Conservation (phyloP, 2,329 filamentous ascomycete genomes). For the Thermothelomyces thermophilus region DNA sequence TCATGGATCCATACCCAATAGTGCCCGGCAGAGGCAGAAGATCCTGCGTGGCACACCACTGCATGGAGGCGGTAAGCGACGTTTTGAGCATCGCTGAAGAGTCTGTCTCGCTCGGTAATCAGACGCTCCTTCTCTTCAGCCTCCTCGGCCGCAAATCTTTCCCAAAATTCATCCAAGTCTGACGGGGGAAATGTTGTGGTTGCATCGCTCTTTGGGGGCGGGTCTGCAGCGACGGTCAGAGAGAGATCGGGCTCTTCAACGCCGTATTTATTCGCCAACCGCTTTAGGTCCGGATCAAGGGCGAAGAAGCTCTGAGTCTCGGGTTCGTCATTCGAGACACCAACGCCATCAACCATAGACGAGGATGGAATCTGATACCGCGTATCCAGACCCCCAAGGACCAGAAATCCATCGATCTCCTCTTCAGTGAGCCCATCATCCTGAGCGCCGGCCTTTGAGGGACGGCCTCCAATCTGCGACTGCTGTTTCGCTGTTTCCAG, state of each 20-base stretch:
- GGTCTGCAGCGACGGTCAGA: neutral
- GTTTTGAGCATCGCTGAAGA: constrained; percentile 58
- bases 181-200: neutral
- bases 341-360: neutral
- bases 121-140: constrained; percentile 21
- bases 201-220: neutral
- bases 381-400: neutral
- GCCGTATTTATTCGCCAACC: constrained; percentile 6
- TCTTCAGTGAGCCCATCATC: constrained; percentile 3
- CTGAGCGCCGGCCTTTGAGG: neutral
- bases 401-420: constrained; percentile 14
- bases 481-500: neutral
- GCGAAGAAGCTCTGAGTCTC: neutral
- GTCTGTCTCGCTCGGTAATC: constrained; percentile 34
- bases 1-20: constrained; percentile 98
- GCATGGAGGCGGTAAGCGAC: constrained; percentile 80
- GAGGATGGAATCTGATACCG: neutral
- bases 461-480: neutral
- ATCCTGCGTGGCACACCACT: constrained; percentile 83
- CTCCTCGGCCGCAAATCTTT: constrained; percentile 30
- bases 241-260: neutral
- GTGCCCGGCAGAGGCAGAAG: constrained; percentile 64
- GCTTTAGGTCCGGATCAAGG: neutral
- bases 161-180: constrained; percentile 36
- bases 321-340: no score